phyloP scores from a whole-genome alignment of 1,139 yeast species.

The Debaryomycetaceae sp. region DNA sequence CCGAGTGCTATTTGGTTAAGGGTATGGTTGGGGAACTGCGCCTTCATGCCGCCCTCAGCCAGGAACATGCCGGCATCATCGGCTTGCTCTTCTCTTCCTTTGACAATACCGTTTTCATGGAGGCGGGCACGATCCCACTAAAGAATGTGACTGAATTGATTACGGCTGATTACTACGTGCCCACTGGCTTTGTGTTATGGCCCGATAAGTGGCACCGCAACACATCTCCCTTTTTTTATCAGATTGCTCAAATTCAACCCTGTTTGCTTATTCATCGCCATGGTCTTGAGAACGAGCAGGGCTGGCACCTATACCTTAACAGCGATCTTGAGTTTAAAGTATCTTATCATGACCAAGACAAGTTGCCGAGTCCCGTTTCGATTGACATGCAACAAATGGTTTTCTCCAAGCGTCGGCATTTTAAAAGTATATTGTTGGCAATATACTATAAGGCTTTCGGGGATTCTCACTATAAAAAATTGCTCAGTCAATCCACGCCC shows the following conservation, averaged over 20 bases:
- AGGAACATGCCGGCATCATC: conserved; percentile 20
- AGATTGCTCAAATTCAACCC: conserved; percentile 18
- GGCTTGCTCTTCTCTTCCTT: conserved; percentile 25
- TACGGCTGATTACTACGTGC: conserved; percentile 14
- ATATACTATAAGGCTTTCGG: conserved; percentile 24
- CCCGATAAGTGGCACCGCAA: conserved; percentile 30
- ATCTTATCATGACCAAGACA: conserved; percentile 23
- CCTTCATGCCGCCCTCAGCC: conserved; percentile 9
- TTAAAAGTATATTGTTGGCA: conserved; percentile 17
- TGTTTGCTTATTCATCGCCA: conserved; percentile 21
- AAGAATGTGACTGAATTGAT: conserved; percentile 21
- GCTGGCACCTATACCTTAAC: conserved; percentile 11
- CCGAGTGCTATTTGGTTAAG: conserved; percentile 19
- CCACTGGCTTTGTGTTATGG: conserved; percentile 25
- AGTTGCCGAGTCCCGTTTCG: conserved; percentile 18
- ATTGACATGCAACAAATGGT: conserved; percentile 29
- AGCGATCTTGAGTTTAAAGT: conserved; percentile 11
- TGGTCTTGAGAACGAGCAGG: conserved; percentile 19
- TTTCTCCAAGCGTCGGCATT: conserved; percentile 22
- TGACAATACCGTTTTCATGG: conserved; percentile 23
- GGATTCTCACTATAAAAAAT: conserved; percentile 16
- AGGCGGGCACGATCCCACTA: conserved; percentile 26
- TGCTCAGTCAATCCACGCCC: conserved; percentile 27
- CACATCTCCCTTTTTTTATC: conserved; percentile 24
- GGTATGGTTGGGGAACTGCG: conserved; percentile 16